Evolutionary conservation across 73 alveolate species (phyloP).

Genomic region (Strombidium stylifer): DNA sequence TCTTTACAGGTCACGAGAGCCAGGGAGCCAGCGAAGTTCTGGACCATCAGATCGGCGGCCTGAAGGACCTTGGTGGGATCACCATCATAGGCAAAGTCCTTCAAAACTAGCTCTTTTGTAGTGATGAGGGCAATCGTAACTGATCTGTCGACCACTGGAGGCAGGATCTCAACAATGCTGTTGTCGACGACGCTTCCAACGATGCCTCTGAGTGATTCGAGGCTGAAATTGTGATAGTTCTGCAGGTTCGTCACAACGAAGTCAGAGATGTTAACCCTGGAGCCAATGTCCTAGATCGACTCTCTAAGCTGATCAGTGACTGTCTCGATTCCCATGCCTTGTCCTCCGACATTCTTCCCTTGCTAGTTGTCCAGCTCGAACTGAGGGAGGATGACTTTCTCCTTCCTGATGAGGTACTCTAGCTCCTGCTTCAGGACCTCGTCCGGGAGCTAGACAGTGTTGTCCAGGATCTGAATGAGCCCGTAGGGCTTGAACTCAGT

Average conservation of each 20-base stretch:
- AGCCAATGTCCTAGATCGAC: no score
- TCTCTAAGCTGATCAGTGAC: no score
- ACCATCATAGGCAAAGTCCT: constrained; percentile 94
- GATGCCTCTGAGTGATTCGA: constrained; percentile 36
- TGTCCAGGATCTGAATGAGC: neutral
- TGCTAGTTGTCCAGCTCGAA: no score
- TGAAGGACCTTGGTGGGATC: constrained; percentile 81
- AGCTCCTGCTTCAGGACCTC: no score
- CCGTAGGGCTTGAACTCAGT: constrained; percentile 1
- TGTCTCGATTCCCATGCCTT: no score
- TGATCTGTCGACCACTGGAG: constrained; percentile 97
- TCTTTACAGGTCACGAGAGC: constrained; percentile 98
- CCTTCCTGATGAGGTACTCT: no score
- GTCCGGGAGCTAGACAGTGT: neutral
- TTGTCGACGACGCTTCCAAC: constrained; percentile 83
- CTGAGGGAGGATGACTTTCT: no score
- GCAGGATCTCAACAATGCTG: constrained; percentile 88
- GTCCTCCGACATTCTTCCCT: no score
- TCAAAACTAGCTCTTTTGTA: constrained; percentile 94
- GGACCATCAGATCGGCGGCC: constrained; percentile 89
- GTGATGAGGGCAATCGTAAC: constrained; percentile 97
- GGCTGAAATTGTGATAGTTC: constrained; percentile 26
- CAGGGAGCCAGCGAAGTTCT: constrained; percentile 92
- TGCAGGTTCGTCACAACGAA: neutral
- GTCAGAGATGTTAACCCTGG: neutral